Conservation (phyloP, 371 early-diverging fungal species). For the Mortierella sp. region DNA sequence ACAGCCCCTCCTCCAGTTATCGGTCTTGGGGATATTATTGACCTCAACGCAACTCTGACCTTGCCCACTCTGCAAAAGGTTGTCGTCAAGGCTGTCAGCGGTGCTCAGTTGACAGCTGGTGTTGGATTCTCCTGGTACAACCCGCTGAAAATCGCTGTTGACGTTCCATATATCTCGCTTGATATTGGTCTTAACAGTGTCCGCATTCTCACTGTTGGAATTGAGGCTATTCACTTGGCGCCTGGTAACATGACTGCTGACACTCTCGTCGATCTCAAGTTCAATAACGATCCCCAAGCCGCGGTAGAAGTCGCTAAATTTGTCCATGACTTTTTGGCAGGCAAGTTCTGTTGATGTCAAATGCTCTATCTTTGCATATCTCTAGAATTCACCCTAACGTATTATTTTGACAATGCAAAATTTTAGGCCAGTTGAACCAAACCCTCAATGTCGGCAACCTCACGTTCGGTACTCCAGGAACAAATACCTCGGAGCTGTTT, state of each 20-base stretch:
- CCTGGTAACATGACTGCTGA: constrained; percentile 50
- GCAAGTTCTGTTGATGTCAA: constrained; percentile 4
- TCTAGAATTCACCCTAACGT: background rate
- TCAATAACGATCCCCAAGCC: constrained; percentile 49
- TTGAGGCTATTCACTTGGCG: constrained; percentile 30
- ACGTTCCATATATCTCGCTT: constrained; percentile 36
- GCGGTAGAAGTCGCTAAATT: constrained; percentile 30
- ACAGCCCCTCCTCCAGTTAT: constrained; percentile 39
- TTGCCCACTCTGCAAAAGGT: constrained; percentile 41
- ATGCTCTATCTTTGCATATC: background rate
- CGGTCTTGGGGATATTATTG: constrained; percentile 32
- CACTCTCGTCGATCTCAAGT: constrained; percentile 36
- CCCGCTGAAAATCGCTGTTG: constrained; percentile 42
- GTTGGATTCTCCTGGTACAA: constrained; percentile 53
- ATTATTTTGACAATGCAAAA: background rate
- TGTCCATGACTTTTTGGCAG: constrained; percentile 41
- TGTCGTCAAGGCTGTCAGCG: constrained; percentile 34
- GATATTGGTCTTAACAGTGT: constrained; percentile 47
- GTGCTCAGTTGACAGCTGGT: constrained; percentile 40
- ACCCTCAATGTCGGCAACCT: constrained; percentile 51
- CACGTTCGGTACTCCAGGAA: constrained; percentile 30
- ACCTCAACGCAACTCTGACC: constrained; percentile 34
- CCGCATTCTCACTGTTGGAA: constrained; percentile 29
- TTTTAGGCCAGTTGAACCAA: constrained; percentile 36
- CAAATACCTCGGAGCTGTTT: background rate